Evolutionary conservation across 192 early-diverging fungal species (phyloP).

Genomic region (Backusella luteola): DNA sequence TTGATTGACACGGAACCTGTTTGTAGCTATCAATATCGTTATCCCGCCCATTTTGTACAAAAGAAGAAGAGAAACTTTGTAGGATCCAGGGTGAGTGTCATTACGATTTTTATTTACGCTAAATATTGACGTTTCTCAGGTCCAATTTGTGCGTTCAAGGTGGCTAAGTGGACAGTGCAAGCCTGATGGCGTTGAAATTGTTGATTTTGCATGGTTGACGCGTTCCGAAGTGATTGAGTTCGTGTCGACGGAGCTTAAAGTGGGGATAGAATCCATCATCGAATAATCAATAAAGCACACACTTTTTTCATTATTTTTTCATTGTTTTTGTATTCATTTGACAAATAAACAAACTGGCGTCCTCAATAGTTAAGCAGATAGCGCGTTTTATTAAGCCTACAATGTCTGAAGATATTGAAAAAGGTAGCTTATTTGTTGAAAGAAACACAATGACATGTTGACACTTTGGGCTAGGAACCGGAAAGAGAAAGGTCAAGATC

Average conservation of each 20-base stretch:
- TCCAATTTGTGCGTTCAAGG: constrained; percentile 44
- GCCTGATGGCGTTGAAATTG: constrained; percentile 53
- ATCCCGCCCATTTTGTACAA: constrained; percentile 18
- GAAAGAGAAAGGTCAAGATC: background rate
- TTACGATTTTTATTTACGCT: background rate
- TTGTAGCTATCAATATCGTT: constrained; percentile 52
- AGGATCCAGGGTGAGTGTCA: constrained; percentile 18
- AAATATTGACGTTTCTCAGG: background rate
- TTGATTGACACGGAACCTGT: constrained; percentile 71
- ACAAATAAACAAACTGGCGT: background rate
- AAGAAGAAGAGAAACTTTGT: background rate
- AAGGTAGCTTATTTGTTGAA: background rate
- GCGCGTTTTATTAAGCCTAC: background rate
- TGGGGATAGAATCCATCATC: constrained; percentile 53
- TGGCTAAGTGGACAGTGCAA: constrained; percentile 74
- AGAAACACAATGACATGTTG: background rate
- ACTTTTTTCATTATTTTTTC: background rate
- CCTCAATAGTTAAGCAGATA: background rate
- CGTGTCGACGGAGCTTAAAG: constrained; percentile 47
- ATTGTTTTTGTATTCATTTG: background rate
- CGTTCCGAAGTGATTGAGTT: constrained; percentile 63
- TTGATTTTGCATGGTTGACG: constrained; percentile 75
- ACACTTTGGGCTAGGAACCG: background rate
- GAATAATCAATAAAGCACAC: constrained; percentile 36
- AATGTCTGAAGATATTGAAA: background rate